Percentiles rank a stretch among this genome's conserved stretches.
Conservation (phyloP, 768 basidiomycete species). For the Pulveroboletus sp. region DNA sequence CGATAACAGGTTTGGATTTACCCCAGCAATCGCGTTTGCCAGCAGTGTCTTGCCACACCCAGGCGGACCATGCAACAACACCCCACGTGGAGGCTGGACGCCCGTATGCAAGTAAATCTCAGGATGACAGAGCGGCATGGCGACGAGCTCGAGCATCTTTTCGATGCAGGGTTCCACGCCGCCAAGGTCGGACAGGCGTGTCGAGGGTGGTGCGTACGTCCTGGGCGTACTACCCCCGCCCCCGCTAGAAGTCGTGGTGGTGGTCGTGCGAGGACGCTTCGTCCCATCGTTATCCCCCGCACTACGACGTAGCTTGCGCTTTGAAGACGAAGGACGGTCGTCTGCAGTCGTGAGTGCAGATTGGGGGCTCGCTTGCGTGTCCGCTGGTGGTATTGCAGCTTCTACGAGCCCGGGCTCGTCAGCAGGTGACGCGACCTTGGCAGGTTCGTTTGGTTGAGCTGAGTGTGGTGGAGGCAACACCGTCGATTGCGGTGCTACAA, state of each 20-base stretch:
- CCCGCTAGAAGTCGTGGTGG: conserved; percentile 4
- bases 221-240: conserved; percentile 25
- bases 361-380: not conserved
- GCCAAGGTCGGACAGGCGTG: conserved; percentile 80
- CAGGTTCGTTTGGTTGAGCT: conserved; percentile 15
- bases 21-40: conserved; percentile 93
- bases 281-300: conserved; percentile 43
- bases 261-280: conserved; percentile 51
- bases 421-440: conserved; percentile 21
- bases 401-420: conserved; percentile 14
- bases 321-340: conserved; percentile 33
- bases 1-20: conserved; percentile 34
- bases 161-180: conserved; percentile 84
- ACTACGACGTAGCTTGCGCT: conserved; percentile 59
- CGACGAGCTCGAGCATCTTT: conserved; percentile 94
- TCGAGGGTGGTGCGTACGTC: conserved; percentile 60
- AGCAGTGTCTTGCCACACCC: conserved; percentile 96
- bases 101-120: conserved; percentile 94
- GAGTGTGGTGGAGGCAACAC: not conserved
- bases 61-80: conserved; percentile 90
- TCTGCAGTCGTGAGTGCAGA: conserved; percentile 2
- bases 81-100: conserved; percentile 87
- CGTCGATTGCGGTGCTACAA: not conserved
- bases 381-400: conserved; percentile 8
- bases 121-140: conserved; percentile 91